Base-by-base conservation (phyloP, 2,329 filamentous ascomycete species). In the Corynespora cassiicola region DNA sequence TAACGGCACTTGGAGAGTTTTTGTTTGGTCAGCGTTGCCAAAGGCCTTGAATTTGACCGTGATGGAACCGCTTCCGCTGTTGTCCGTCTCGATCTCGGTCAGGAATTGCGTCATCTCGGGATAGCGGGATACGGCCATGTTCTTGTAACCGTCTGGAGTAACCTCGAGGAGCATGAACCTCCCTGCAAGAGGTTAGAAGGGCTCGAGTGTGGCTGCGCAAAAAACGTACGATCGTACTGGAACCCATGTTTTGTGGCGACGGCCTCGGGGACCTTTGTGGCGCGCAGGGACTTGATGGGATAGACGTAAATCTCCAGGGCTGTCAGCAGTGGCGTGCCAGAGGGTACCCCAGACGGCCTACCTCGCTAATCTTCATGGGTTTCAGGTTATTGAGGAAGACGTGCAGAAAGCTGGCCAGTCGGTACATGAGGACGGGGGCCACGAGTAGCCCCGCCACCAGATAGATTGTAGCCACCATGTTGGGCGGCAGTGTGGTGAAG, bases 271-370 rank as follows among this genome's bases (percentile, higher is more conserved):
- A 73, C 54, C 14, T 68, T 63, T 5, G 69, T 61, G 2, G 57
- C 63, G 11, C 72, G 68, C 6, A 76, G 58, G 10, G 72, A 71
- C 50, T 77, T 77, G 58, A 77, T 72, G 3, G 74, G 74, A 41
- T 77, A 77, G 5, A 69, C 62, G 40, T 72, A 73, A 10, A 76
- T 66, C 66, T 74, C 6, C 9, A 7, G 8, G 10, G 2, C 11
- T 32, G 24, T 50, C n/a, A 52, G 40, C 27, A 28, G 7, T 19
- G 12, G 8, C n/a, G n/a, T n/a, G n/a, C n/a, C n/a, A n/a, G n/a
- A n/a, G n/a, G n/a, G n/a, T n/a, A n/a, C n/a, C n/a, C n/a, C n/a
- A n/a, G n/a, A n/a, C n/a, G n/a, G n/a, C n/a, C n/a, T 45, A 45
- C 41, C 31, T 45, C 22, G 31, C 36, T 33, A 21, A 45, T 39